These are phyloP conservation scores for Ceratocystis ficicola DNA, from an alignment of 2,329 filamentous ascomycete genomes.

Conservation along the genomic window DNA sequence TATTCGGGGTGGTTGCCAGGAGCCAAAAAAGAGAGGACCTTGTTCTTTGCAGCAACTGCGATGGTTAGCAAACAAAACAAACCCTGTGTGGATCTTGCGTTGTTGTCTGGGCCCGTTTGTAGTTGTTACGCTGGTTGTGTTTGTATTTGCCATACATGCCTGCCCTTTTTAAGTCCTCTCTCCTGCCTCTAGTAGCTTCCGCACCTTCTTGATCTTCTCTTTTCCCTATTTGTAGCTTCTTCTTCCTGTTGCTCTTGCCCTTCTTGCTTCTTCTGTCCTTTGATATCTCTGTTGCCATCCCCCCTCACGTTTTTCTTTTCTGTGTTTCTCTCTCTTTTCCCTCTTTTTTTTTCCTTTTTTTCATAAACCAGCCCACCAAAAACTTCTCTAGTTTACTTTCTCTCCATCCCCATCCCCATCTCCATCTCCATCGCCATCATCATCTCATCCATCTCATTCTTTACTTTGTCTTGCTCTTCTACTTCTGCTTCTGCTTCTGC, in stretches of 20 bases:
- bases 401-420: slow-evolving; percentile 4
- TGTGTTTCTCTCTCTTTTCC: slow-evolving; percentile 1
- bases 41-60: slow-evolving; percentile 1
- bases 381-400: slow-evolving; percentile 22
- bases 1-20: slow-evolving; percentile 1
- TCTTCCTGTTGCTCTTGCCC: background rate
- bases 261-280: background rate
- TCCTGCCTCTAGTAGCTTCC: slow-evolving; percentile 1
- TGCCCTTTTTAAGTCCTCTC: slow-evolving; percentile 4
- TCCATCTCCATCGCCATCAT: slow-evolving; percentile 11
- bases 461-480: slow-evolving; percentile 6
- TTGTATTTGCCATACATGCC: slow-evolving; percentile 10
- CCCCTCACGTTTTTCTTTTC: background rate
- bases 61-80: slow-evolving; percentile 7
- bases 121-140: slow-evolving; percentile 1
- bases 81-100: slow-evolving; percentile 9
- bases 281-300: background rate
- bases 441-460: slow-evolving; percentile 12
- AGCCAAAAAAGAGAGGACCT: background rate
- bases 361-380: slow-evolving; percentile 14
- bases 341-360: slow-evolving; percentile 4
- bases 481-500: background rate
- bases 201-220: slow-evolving; percentile 10
- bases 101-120: background rate
- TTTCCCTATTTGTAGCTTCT: background rate